These are phyloP conservation scores for Blastobotrys muscicola DNA, from an alignment of 805 yeast genomes.

Conservation along the genomic window DNA sequence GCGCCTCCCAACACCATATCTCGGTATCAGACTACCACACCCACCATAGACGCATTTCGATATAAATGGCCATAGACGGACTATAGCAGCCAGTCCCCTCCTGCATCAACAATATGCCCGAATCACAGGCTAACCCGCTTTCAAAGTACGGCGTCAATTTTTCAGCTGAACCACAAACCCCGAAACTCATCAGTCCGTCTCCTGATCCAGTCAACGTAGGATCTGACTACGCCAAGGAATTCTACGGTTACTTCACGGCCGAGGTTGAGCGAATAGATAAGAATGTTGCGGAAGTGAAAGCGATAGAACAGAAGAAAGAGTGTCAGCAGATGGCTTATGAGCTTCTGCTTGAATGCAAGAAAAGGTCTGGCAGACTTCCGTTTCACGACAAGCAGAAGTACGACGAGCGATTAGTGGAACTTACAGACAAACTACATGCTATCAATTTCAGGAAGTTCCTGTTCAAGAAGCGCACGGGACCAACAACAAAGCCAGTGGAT, in stretches of 20 bases:
- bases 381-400: conserved; percentile 15
- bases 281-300: neutral
- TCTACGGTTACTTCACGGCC: conserved; percentile 11
- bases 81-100: too few relatives aligned
- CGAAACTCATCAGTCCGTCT: too few relatives aligned
- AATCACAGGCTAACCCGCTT: too few relatives aligned
- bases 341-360: conserved; percentile 10
- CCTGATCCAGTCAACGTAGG: too few relatives aligned
- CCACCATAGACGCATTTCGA: too few relatives aligned
- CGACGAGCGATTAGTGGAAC: conserved; percentile 6
- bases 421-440: conserved; percentile 3
- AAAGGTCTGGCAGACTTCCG: conserved; percentile 8
- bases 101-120: too few relatives aligned
- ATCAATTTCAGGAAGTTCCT: conserved; percentile 1
- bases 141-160: too few relatives aligned
- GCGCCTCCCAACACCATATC: too few relatives aligned
- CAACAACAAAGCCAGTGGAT: neutral
- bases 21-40: too few relatives aligned
- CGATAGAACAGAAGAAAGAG: conserved; percentile 1
- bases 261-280: conserved; percentile 2
- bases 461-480: neutral
- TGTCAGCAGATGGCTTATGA: conserved; percentile 7
- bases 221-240: conserved; percentile 4
- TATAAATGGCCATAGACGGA: too few relatives aligned
- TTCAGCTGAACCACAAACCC: too few relatives aligned